Evolutionary conservation across 805 yeast species (phyloP).

Genomic region (Helenozyma baotianmanensis): DNA sequence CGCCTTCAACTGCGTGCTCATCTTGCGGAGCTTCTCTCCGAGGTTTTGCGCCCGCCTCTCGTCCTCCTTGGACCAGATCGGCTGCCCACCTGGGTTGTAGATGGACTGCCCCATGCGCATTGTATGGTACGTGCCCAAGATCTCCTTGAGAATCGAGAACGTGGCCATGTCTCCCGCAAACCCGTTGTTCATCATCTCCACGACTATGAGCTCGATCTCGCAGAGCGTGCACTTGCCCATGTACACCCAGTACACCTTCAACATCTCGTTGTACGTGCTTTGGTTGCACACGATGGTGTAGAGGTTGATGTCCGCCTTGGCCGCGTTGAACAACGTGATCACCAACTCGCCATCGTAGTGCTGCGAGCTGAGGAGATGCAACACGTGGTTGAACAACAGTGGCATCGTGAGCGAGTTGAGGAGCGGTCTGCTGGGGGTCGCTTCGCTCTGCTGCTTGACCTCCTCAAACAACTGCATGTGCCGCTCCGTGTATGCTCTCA

Average conservation of each 20-base stretch:
- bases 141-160: slow-evolving; percentile 30
- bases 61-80: slow-evolving; percentile 37
- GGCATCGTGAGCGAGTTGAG: slow-evolving; percentile 35
- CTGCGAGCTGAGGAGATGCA: slow-evolving; percentile 21
- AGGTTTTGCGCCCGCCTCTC: slow-evolving; percentile 26
- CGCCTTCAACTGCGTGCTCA: slow-evolving; percentile 6
- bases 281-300: slow-evolving; percentile 37
- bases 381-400: slow-evolving; percentile 27
- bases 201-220: slow-evolving; percentile 28
- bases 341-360: slow-evolving; percentile 34
- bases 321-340: slow-evolving; percentile 29
- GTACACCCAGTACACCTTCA: slow-evolving; percentile 34
- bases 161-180: slow-evolving; percentile 34
- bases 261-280: slow-evolving; percentile 36
- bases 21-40: slow-evolving; percentile 14
- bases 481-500: slow-evolving; percentile 10
- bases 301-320: slow-evolving; percentile 29
- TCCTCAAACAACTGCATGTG: slow-evolving; percentile 19
- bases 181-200: slow-evolving; percentile 41
- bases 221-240: slow-evolving; percentile 33
- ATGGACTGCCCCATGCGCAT: slow-evolving; percentile 27
- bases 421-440: slow-evolving; percentile 20
- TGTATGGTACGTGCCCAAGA: slow-evolving; percentile 30
- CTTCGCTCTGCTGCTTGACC: slow-evolving; percentile 11
- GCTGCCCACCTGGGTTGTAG: slow-evolving; percentile 20